phyloP scores from a whole-genome alignment of 805 yeast species.

The Kazachstania taianensis region DNA sequence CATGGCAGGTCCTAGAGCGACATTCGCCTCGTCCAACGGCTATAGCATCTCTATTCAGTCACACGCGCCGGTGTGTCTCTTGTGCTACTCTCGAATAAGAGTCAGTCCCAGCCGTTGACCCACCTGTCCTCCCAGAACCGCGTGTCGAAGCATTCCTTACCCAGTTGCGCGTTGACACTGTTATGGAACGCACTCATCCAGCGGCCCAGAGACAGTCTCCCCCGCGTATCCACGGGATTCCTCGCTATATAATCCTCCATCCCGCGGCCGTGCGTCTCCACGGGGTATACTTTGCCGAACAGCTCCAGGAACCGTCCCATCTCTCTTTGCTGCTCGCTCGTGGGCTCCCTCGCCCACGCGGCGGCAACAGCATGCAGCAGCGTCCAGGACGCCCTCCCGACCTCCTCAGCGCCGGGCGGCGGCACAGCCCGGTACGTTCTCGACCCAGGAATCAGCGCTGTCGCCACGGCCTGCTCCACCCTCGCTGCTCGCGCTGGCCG shows the following conservation, averaged over 20 bases:
- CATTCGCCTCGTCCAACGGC: too few relatives aligned
- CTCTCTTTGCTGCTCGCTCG: conserved; percentile 51
- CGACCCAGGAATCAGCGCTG: conserved; percentile 17
- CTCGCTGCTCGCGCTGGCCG: neutral
- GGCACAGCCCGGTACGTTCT: conserved; percentile 38
- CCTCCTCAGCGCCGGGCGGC: conserved; percentile 76
- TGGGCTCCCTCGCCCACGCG: conserved; percentile 65
- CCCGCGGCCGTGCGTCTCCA: conserved; percentile 79
- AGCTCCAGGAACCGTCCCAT: conserved; percentile 58
- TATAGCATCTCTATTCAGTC: too few relatives aligned
- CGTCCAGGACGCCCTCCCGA: conserved; percentile 90
- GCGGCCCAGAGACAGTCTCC: conserved; percentile 69
- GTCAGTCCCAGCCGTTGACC: conserved; percentile 80
- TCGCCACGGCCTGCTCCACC: neutral
- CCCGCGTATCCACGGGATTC: conserved; percentile 45
- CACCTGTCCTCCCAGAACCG: conserved; percentile 86
- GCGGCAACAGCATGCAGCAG: conserved; percentile 86
- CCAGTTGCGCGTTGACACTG: conserved; percentile 76
- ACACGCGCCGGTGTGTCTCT: too few relatives aligned
- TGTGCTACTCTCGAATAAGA: conserved; percentile 1
- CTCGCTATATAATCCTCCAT: conserved; percentile 52
- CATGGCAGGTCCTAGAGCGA: too few relatives aligned
- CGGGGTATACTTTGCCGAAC: conserved; percentile 74
- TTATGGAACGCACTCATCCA: conserved; percentile 97
- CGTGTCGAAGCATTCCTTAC: conserved; percentile 82